phyloP scores from a whole-genome alignment of 495 filamentous ascomycete genomes.

The Trichoderma parareesei region DNA sequence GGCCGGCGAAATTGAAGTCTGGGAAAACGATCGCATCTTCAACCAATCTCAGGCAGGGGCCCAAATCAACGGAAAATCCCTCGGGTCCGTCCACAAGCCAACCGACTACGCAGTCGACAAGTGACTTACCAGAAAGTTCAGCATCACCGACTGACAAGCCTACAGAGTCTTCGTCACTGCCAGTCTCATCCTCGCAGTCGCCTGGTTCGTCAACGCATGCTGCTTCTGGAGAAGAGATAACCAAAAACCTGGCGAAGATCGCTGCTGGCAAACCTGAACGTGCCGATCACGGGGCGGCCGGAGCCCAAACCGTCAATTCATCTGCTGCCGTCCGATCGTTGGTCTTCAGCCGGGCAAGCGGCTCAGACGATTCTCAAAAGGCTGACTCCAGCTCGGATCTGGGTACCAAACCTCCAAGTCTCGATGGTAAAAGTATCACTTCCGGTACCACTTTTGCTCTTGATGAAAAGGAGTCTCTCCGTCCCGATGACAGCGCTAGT shows the following conservation, averaged over 20 bases:
- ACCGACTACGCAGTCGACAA: constrained; percentile 10
- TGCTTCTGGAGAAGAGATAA: not conserved
- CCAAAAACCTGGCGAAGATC: constrained; percentile 22
- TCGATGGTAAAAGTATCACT: constrained; percentile 85
- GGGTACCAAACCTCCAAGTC: constrained; percentile 75
- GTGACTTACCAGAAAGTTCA: too few relatives aligned
- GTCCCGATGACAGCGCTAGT: constrained; percentile 90
- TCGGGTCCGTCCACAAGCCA: constrained; percentile 23
- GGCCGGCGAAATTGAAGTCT: too few relatives aligned
- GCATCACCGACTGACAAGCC: not conserved
- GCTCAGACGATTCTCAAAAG: constrained; percentile 41
- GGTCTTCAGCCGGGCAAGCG: constrained; percentile 29
- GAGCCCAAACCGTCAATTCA: constrained; percentile 38
- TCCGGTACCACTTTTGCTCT: constrained; percentile 86
- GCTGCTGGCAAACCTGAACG: too few relatives aligned
- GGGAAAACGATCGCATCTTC: too few relatives aligned
- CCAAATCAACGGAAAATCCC: constrained; percentile 30
- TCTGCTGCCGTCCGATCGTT: not conserved
- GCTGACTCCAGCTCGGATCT: constrained; percentile 63
- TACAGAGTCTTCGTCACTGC: constrained; percentile 13
- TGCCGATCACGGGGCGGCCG: too few relatives aligned
- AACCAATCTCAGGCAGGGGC: too few relatives aligned
- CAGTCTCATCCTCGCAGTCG: constrained; percentile 3
- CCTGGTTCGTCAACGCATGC: not conserved
- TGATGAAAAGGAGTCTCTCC: constrained; percentile 90